These are phyloP conservation scores for Citrus trifoliata DNA, from an alignment of 345 rosid species.

Conservation along the genomic window DNA sequence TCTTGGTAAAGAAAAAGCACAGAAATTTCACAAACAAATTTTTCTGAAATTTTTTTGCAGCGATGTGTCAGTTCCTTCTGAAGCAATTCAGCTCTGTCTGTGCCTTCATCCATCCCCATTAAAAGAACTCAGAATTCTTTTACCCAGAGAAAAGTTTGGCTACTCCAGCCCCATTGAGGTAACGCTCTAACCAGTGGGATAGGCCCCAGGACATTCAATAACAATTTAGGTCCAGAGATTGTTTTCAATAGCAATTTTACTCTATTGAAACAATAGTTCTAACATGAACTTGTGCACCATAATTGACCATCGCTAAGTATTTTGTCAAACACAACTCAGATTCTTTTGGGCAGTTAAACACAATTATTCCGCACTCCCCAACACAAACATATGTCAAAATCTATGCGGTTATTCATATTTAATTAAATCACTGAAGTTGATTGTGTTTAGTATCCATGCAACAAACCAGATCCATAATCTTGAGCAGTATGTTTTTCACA, in stretches of 20 bases:
- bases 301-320: background rate
- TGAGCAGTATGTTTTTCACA: background rate
- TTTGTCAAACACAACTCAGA: background rate
- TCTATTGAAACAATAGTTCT: background rate
- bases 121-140: background rate
- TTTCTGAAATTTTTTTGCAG: background rate
- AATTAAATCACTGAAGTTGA: background rate
- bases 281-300: background rate
- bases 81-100: background rate
- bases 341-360: background rate
- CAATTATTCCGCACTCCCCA: background rate
- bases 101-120: background rate
- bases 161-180: background rate
- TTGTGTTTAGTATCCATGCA: background rate
- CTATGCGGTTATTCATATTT: background rate
- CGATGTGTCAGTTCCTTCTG: background rate
- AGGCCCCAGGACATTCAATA: background rate
- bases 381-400: background rate
- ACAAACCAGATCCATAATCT: background rate
- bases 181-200: background rate
- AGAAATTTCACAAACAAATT: background rate
- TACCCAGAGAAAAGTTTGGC: background rate
- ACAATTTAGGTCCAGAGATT: background rate
- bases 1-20: background rate
- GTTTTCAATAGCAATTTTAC: background rate